Percentiles rank a stretch among this genome's conserved stretches.
phyloP scores from a whole-genome alignment of 2,329 filamentous ascomycete species.

The Massarina eburnea region DNA sequence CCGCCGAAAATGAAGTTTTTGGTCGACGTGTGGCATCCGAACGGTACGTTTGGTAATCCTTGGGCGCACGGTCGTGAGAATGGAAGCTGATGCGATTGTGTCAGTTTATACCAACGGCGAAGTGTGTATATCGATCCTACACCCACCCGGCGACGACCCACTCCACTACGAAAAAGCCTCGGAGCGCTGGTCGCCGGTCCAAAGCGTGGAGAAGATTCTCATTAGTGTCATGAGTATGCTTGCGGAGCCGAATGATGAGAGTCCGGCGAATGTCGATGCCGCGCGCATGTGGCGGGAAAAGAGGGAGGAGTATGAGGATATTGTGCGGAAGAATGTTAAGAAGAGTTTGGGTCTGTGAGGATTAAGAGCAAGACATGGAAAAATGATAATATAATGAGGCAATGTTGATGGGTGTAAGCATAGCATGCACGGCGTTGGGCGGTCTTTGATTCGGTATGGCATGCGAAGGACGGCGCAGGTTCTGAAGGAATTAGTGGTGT shows the following conservation, averaged over 20 bases:
- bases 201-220: conserved; percentile 92
- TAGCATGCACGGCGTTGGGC: too few relatives aligned
- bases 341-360: conserved; percentile 40
- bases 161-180: conserved; percentile 89
- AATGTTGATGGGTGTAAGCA: too few relatives aligned
- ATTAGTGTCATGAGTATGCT: conserved; percentile 91
- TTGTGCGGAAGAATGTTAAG: conserved; percentile 62
- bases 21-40: conserved; percentile 87
- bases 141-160: conserved; percentile 90
- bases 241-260: conserved; percentile 91
- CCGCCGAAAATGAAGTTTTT: conserved; percentile 90
- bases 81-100: background rate
- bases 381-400: too few relatives aligned
- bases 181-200: conserved; percentile 93
- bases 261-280: conserved; percentile 91
- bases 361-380: background rate
- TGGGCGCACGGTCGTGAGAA: background rate
- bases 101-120: conserved; percentile 78
- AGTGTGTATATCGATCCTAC: conserved; percentile 96
- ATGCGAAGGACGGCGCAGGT: too few relatives aligned
- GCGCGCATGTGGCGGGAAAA: conserved; percentile 86
- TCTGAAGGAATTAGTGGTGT: too few relatives aligned
- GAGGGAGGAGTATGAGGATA: conserved; percentile 72
- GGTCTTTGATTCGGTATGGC: too few relatives aligned
- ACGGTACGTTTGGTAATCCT: conserved; percentile 56